Conservation (phyloP, 2,329 filamentous ascomycete species). For the Blastomyces silverae region DNA sequence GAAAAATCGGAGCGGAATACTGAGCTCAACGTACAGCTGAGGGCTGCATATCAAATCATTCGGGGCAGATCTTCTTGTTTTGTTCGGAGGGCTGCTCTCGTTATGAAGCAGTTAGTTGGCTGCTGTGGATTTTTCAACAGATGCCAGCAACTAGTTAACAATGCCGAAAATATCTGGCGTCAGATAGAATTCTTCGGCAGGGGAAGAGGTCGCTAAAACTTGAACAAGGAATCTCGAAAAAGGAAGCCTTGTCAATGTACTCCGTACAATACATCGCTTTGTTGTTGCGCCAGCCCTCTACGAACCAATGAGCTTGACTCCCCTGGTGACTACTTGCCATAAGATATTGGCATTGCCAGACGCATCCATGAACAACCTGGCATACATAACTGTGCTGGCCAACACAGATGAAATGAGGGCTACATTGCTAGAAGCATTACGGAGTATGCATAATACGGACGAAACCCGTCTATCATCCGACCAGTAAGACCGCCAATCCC, state of each 20-base stretch:
- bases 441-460: neutral
- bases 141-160: neutral
- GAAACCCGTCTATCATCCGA: neutral
- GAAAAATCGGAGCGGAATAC: too few relatives aligned
- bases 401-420: neutral
- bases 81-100: neutral
- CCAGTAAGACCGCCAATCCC: neutral
- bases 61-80: neutral
- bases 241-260: neutral
- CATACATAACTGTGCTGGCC: neutral
- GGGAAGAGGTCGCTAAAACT: neutral
- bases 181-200: neutral
- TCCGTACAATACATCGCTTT: neutral
- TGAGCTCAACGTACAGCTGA: neutral
- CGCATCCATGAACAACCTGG: neutral
- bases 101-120: neutral
- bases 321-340: neutral
- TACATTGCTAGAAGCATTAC: neutral
- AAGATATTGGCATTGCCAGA: neutral
- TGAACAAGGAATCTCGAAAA: neutral
- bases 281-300: neutral
- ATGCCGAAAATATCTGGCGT: neutral
- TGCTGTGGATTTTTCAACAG: neutral
- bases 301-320: neutral
- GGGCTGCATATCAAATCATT: neutral